Conservation (phyloP, 2,329 filamentous ascomycete genomes). For the Periconia macrospinosa region DNA sequence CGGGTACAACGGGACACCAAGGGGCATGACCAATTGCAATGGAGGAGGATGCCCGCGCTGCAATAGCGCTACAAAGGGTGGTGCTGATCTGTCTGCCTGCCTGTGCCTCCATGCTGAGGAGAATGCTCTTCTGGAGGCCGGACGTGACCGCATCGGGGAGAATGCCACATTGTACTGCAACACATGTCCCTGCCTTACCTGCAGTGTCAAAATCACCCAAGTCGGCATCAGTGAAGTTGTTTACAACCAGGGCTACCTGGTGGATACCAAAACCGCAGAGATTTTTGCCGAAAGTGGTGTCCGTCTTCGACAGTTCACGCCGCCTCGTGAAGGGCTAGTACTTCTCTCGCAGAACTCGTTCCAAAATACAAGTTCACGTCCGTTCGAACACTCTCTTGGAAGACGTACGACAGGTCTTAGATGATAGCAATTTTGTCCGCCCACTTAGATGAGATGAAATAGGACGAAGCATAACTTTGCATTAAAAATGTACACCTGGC, state of each 20-base stretch:
- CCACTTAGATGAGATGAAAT: constrained; percentile 5
- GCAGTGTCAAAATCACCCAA: constrained; percentile 97
- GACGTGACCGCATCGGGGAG: constrained; percentile 82
- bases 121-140: constrained; percentile 93
- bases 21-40: constrained; percentile 85
- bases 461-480: too few relatives aligned
- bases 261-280: constrained; percentile 78
- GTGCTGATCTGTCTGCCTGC: constrained; percentile 79
- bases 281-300: constrained; percentile 86
- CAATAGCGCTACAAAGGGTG: constrained; percentile 72
- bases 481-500: too few relatives aligned
- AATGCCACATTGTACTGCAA: constrained; percentile 88
- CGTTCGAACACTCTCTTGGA: constrained; percentile 2
- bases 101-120: constrained; percentile 98
- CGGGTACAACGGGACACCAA: constrained; percentile 96
- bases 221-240: constrained; percentile 95
- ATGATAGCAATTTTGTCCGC: constrained; percentile 27
- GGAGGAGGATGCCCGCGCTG: constrained; percentile 88
- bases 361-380: not conserved
- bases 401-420: constrained; percentile 25
- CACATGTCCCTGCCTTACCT: constrained; percentile 95
- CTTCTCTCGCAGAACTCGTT: constrained; percentile 25
- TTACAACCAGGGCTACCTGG: constrained; percentile 90
- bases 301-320: constrained; percentile 81
- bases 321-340: constrained; percentile 45